Base-by-base conservation (phyloP, 129 eudicot species). In the Flaveria brownii region DNA sequence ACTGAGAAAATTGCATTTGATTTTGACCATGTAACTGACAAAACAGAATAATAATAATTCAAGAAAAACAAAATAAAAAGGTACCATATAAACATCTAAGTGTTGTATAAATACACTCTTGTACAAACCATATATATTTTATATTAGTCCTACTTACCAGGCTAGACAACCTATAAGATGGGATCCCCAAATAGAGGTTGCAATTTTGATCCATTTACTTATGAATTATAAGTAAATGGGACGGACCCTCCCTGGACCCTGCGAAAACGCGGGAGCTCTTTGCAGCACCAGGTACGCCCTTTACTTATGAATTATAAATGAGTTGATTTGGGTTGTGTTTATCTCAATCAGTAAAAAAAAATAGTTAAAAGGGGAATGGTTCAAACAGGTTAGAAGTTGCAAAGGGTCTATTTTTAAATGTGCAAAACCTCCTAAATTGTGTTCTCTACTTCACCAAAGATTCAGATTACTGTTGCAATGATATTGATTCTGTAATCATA, bases 1-100 rank as follows among this genome's bases (percentile, higher is more conserved):
- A 79, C 88, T 86, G 97, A 76, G 97, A 89, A 81, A 86, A 95
- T 66, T 87, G 96, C 96, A 91, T 87, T 72, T 87, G 96, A 77
- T 86, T 93, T 72, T 90, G 97, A 72, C 90, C 84, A 68, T 94
- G 98, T 62, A 91, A 75, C 96, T 94, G 86, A 73, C 68, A 59
- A 23, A 69, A 76, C 25, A 84, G 15, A 77, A 55, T 57, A 74
- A 23, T 26, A 65, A 64, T 36, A 82, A 43, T 54, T 28, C 28
- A 61, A 66, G 4, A 42, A 36, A 46, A 66, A 47, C 20, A 67
- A 80, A 25, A 52, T 33, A 42, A 67, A 2, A 65, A 42, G 73
- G 50, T 16, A 9, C 68, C 52, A 28, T 17, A 54, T 45, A 45
- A 46, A 61, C 52, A 9, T 74, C 30, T 30, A 23, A 17, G 16